Percentiles rank a stretch among this genome's conserved stretches.
Conservation (phyloP, 306 rosid species). For the Trifolium repens region DNA sequence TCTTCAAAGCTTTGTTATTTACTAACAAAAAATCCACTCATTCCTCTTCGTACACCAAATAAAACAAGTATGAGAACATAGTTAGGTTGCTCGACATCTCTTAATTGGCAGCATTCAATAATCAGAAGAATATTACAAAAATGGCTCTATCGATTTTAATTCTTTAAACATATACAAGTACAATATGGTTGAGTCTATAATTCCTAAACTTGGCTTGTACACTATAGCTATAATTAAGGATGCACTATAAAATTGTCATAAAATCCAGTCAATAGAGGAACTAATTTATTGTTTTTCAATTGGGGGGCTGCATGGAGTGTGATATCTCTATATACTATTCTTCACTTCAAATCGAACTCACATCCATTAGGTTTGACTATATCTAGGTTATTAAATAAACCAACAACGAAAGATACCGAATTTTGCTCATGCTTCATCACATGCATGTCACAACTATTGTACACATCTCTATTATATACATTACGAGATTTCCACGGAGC, state of each 20-base stretch:
- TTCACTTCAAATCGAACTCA: slow-evolving; percentile 42
- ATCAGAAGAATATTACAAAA: background rate
- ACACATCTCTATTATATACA: no score
- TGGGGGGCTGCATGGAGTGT: slow-evolving; percentile 45
- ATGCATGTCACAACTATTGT: slow-evolving; percentile 48
- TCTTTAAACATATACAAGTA: background rate
- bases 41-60: no score
- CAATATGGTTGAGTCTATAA: background rate
- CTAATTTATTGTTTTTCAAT: slow-evolving; percentile 8
- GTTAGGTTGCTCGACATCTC: no score
- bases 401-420: slow-evolving; percentile 52
- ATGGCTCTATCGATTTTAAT: background rate
- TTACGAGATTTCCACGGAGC: no score
- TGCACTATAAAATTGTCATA: slow-evolving; percentile 10
- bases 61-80: no score
- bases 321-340: slow-evolving; percentile 43
- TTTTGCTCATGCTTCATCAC: slow-evolving; percentile 49
- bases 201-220: slow-evolving; percentile 13
- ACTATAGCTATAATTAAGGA: background rate
- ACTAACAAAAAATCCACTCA: no score
- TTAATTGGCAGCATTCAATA: background rate
- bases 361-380: slow-evolving; percentile 46
- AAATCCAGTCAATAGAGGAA: background rate
- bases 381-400: slow-evolving; percentile 43
- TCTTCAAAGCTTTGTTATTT: no score